Evolutionary conservation across 176 grass and related monocot genomes (phyloP).

Genomic region (Eremochloa ophiuroides): DNA sequence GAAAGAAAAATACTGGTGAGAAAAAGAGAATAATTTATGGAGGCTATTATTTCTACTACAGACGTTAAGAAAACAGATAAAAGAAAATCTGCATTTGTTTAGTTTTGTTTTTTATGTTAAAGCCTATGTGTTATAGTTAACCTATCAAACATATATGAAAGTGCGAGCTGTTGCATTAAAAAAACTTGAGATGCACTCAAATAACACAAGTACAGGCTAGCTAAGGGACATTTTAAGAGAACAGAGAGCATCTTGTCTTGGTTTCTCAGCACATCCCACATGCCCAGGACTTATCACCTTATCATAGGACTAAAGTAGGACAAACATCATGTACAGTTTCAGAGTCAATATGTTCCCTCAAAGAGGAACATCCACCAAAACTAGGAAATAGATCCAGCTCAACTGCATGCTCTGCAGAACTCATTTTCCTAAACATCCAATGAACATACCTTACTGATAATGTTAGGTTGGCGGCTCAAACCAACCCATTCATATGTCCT

Average conservation of each 20-base stretch:
- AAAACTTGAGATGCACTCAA: neutral
- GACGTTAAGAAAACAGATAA: slow-evolving; percentile 5
- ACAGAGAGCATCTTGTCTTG: neutral
- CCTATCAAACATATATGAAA: slow-evolving; percentile 17
- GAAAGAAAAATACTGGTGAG: slow-evolving; percentile 8
- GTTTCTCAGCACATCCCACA: slow-evolving; percentile 17
- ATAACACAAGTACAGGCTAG: neutral
- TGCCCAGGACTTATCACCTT: neutral
- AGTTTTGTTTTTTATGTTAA: neutral
- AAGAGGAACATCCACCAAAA: slow-evolving; percentile 14
- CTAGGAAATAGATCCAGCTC: neutral
- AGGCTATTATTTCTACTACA: neutral
- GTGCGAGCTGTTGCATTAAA: neutral
- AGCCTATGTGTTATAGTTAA: neutral
- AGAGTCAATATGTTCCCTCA: neutral
- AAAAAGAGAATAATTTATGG: neutral
- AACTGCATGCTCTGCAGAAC: neutral
- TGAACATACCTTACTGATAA: slow-evolving; percentile 86
- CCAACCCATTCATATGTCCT: slow-evolving; percentile 98
- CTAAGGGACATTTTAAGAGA: slow-evolving; percentile 9
- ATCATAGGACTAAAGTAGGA: slow-evolving; percentile 9
- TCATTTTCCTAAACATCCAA: slow-evolving; percentile 12
- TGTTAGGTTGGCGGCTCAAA: slow-evolving; percentile 93
- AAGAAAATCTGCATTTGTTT: neutral
- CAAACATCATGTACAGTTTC: slow-evolving; percentile 3